A percentile compares a stretch with the other conserved stretches of the same genome.
Evolutionary conservation across 2,329 filamentous ascomycete species (phyloP).

Genomic region (Phaeosphaeriaceae sp.): DNA sequence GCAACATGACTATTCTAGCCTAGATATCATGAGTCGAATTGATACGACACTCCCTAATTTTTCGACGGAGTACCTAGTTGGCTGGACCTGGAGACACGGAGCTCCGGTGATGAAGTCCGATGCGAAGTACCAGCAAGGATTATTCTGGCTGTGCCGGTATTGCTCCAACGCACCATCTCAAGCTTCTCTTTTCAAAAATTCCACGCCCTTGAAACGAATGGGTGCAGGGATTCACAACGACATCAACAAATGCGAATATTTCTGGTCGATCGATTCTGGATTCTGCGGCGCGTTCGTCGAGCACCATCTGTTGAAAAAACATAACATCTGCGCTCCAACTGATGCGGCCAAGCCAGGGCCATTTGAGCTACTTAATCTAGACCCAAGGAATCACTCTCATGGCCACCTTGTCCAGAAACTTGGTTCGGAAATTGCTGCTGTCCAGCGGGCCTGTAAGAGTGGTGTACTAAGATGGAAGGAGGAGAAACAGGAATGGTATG

Average conservation of each 20-base stretch:
- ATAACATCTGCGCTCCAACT: not conserved
- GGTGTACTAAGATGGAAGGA: not conserved
- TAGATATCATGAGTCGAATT: not conserved
- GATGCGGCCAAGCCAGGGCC: not conserved
- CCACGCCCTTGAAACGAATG: not conserved
- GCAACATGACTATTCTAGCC: not conserved
- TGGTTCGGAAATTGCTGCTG: not conserved
- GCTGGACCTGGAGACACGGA: not conserved
- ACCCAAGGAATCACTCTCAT: not conserved
- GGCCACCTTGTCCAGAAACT: not conserved
- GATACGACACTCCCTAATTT: not conserved
- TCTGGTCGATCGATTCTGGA: not conserved
- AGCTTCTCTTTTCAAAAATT: not conserved
- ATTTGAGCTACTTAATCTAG: not conserved
- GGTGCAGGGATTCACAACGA: not conserved
- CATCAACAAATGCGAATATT: not conserved
- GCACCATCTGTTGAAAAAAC: not conserved
- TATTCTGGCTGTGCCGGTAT: constrained; percentile 1
- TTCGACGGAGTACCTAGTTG: not conserved
- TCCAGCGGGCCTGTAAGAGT: not conserved
- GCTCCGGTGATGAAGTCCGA: not conserved
- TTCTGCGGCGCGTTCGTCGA: not conserved
- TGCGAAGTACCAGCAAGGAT: not conserved
- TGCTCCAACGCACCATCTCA: not conserved
- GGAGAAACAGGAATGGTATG: not conserved